Evolutionary conservation across 257 asterid genomes (phyloP), one percentile per base, ranked within the genome.

Genomic region (Solanum boliviense): DNA sequence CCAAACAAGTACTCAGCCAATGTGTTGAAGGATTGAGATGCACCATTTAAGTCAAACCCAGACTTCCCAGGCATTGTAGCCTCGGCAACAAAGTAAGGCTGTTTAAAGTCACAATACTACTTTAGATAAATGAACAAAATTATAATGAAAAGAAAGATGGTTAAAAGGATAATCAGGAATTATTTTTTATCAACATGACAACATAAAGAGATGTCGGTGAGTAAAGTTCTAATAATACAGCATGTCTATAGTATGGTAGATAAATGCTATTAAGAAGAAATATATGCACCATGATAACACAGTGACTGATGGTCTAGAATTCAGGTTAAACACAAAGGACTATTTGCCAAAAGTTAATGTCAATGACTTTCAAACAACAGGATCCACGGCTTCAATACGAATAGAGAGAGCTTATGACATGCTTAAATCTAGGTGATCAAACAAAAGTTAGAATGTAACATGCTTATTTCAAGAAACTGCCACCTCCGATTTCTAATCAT

Each of bases 1-100:
- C 99, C 99, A 48, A 95, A 96, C 96, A 96, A 92, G 93, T 95
- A 96, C 90, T 89, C 98, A 16, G 98, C 96, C 90, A 96, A 87
- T 46, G 89, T 93, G 73, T 96, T 95, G 92, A 96, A 94, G 86
- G 99, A 95, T 87, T 86, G 94, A 72, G 98, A 94, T 65, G 99
- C 92, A 32, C 98, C 98, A 88, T 90, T 88, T 85, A 95, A 91
- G 89, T 94, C 98, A 87, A 95, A 95, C 36, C 98, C 99, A 87
- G 88, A 52, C 89, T 94, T 94, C 88, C 98, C 95, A 62, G 98
- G 98, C 98, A 96, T 95, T 67, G 94, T 94, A 60, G 98, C 94
- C 94, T 96, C 98, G 29, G 98, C 99, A 87, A 95, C 89, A 83
- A 91, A 89, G 91, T 93, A 92, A 67, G 98, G 88, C 99, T 96